phyloP scores from a whole-genome alignment of 768 basidiomycete species.

The Russula vinacea region DNA sequence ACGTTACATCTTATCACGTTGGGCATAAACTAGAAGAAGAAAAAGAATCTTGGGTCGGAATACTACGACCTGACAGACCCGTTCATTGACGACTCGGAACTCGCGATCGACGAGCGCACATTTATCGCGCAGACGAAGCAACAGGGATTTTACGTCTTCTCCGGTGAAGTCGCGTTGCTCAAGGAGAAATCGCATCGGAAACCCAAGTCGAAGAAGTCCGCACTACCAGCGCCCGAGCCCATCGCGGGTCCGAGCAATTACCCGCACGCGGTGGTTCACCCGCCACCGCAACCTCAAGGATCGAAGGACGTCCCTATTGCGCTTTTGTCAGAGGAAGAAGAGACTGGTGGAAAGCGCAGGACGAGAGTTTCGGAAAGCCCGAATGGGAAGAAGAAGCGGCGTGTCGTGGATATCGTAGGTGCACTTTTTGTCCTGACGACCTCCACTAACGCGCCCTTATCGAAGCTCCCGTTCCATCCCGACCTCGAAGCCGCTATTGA shows the following conservation, averaged over 20 bases:
- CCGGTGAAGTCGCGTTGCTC: constrained; percentile 81
- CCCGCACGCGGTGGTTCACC: constrained; percentile 15
- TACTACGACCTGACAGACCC: constrained; percentile 92
- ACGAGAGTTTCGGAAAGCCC: constrained; percentile 19
- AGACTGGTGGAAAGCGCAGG: constrained; percentile 25
- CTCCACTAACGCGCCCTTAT: neutral
- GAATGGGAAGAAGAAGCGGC: constrained; percentile 62
- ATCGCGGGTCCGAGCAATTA: constrained; percentile 28
- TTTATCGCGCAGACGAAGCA: constrained; percentile 90
- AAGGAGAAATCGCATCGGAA: constrained; percentile 54
- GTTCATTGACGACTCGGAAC: constrained; percentile 97
- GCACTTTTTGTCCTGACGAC: neutral
- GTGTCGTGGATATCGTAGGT: constrained; percentile 62
- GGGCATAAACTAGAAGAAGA: constrained; percentile 29
- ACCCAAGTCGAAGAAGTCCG: constrained; percentile 31
- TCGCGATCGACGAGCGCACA: constrained; percentile 85
- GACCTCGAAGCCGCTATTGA: constrained; percentile 62
- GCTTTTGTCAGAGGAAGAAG: constrained; percentile 43
- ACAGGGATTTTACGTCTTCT: constrained; percentile 88
- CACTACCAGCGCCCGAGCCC: constrained; percentile 23
- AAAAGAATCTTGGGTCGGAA: constrained; percentile 55
- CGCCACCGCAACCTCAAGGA: constrained; percentile 37
- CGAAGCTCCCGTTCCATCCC: constrained; percentile 64
- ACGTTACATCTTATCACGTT: neutral
- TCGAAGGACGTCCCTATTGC: constrained; percentile 52